Evolutionary conservation across 306 rosid genomes (phyloP), one percentile per base, ranked within the genome.

Genomic region (Acacia confusa): DNA sequence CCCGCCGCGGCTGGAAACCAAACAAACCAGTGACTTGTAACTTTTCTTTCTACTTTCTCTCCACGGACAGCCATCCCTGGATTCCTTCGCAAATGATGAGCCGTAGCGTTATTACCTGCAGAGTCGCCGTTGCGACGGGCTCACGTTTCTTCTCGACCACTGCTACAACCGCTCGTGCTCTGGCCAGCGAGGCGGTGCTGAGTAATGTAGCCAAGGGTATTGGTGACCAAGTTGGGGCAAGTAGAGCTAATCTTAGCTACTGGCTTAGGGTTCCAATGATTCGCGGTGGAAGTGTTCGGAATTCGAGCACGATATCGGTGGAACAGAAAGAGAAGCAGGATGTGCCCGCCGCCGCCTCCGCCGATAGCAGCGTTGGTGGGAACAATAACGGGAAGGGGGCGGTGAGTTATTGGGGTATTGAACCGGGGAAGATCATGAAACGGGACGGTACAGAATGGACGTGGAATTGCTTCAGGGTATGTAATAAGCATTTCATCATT

Each of bases 401-500:
- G 6, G 40, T 70, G 44, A 92, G 94, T 45, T 92, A 92, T 55
- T 92, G 95, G 97, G 97, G 95, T 1, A 34, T 91, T 55, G 74
- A 84, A 0, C 79, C 85, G 0, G 27, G 75, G 9, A 88, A 79
- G 84, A 20, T 89, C 64, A 84, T 68, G 20, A 88, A 76, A 69
- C 47, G 72, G 0, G 95, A 92, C 58, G 97, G 97, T 15, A 79
- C 95, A 6, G 90, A 88, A 50, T 91, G 95, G 97, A 85, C 74
- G 22, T 92, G 97, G 97, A 69, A 58, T 52, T 88, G 95, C 84
- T 92, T 92, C 17, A 92, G 85, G 91, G 95, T 92, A 81, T 40
- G 75, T 53, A 53, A 6, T 47, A 3, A 47, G 52, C 24, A 55
- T 55, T 55, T 55, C 28, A 55, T 55, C 38, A 34, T 34, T n/a